These are phyloP conservation scores for Chytriomyces confervae DNA, from an alignment of 192 early-diverging fungal genomes.

Conservation along the genomic window DNA sequence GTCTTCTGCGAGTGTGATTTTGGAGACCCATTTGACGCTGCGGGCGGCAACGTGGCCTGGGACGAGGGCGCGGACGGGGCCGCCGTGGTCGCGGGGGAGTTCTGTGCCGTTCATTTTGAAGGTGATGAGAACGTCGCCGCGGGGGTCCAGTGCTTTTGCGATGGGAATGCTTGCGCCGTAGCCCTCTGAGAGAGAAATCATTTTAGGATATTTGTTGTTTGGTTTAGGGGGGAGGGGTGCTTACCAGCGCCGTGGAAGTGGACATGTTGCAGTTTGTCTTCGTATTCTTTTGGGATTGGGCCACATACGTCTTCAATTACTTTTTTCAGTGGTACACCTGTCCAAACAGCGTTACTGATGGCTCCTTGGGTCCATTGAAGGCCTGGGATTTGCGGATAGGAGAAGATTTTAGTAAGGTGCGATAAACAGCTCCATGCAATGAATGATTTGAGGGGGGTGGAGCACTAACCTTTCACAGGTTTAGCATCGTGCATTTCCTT, in stretches of 20 bases:
- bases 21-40: conserved; percentile 77
- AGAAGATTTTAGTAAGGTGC: neutral
- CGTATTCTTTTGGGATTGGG: conserved; percentile 67
- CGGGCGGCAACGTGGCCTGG: conserved; percentile 90
- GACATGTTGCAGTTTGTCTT: conserved; percentile 64
- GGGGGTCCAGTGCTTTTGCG: conserved; percentile 65
- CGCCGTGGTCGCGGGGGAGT: conserved; percentile 70
- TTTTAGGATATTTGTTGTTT: too few relatives aligned
- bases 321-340: conserved; percentile 77
- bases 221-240: neutral
- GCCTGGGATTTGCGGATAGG: conserved; percentile 41
- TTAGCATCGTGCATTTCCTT: conserved; percentile 79
- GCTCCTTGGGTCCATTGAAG: conserved; percentile 83
- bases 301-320: conserved; percentile 70
- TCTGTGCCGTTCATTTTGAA: conserved; percentile 67
- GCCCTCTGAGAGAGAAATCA: conserved; percentile 39
- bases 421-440: neutral
- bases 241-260: conserved; percentile 40
- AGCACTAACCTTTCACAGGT: conserved; percentile 55
- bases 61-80: conserved; percentile 83
- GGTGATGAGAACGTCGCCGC: conserved; percentile 74
- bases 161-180: conserved; percentile 75
- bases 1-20: conserved; percentile 49
- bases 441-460: too few relatives aligned
- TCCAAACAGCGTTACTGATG: conserved; percentile 79